Percentiles rank a stretch among this genome's conserved stretches.
phyloP scores from a whole-genome alignment of 768 basidiomycete genomes.

The Lentinus brumalis region DNA sequence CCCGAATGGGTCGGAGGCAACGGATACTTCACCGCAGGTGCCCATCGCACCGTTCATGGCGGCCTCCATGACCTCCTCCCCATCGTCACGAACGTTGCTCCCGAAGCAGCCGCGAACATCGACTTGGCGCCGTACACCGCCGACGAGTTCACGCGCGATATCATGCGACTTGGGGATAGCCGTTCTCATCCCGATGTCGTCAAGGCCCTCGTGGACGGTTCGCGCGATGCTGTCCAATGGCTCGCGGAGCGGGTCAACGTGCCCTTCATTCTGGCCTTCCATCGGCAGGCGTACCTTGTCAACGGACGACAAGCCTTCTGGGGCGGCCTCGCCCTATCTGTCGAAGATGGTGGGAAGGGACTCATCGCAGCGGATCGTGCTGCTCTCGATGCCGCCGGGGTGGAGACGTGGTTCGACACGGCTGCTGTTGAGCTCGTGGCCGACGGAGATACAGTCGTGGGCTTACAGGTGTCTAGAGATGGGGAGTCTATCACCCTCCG shows the following conservation, averaged over 20 bases:
- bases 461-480: constrained; percentile 45
- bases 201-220: constrained; percentile 52
- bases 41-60: constrained; percentile 61
- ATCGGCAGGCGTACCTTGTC: constrained; percentile 69
- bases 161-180: constrained; percentile 59
- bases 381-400: constrained; percentile 50
- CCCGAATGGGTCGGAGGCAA: constrained; percentile 69
- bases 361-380: constrained; percentile 56
- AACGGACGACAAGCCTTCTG: constrained; percentile 66
- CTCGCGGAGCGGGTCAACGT: constrained; percentile 51
- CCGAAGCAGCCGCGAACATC: constrained; percentile 45
- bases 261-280: constrained; percentile 60
- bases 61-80: constrained; percentile 63
- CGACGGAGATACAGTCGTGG: constrained; percentile 43
- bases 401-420: constrained; percentile 60
- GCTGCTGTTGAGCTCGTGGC: constrained; percentile 44
- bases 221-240: constrained; percentile 60
- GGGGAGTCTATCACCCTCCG: constrained; percentile 40
- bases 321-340: constrained; percentile 67
- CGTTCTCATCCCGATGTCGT: constrained; percentile 53
- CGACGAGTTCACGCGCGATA: constrained; percentile 55
- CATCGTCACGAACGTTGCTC: constrained; percentile 50
- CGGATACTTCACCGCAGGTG: constrained; percentile 73
- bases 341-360: constrained; percentile 70
- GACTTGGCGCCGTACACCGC: constrained; percentile 62